A percentile compares a stretch with the other conserved stretches of the same genome.
Conservation (phyloP, 192 early-diverging fungal species). For the Podila epicladia region DNA sequence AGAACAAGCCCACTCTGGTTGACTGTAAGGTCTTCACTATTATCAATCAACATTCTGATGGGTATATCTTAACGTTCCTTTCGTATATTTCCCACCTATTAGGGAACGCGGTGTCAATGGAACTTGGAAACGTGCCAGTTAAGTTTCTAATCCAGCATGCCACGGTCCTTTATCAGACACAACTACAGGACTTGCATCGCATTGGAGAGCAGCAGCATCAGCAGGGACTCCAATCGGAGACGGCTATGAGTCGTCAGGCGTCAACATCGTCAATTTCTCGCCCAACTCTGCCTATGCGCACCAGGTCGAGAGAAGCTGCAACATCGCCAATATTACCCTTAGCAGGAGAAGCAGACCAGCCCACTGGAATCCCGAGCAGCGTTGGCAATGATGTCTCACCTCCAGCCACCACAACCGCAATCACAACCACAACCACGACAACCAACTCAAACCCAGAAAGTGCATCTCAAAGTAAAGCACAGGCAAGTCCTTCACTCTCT, state of each 20-base stretch:
- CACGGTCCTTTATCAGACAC: constrained; percentile 63
- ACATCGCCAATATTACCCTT: neutral
- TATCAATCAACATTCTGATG: too few relatives aligned
- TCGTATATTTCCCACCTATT: neutral
- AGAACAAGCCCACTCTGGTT: constrained; percentile 57
- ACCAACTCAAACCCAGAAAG: neutral
- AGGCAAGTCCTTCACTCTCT: constrained; percentile 42
- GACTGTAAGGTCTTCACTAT: constrained; percentile 55
- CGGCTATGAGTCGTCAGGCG: too few relatives aligned
- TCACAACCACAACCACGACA: neutral
- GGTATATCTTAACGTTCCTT: neutral
- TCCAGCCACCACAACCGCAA: constrained; percentile 3
- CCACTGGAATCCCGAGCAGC: neutral
- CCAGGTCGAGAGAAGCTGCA: neutral
- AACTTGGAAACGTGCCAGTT: constrained; percentile 59
- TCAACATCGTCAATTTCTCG: constrained; percentile 1
- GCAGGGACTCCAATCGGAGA: neutral
- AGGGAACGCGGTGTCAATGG: constrained; percentile 63
- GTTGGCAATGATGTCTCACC: neutral
- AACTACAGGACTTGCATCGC: constrained; percentile 55
- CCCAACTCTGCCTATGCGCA: neutral
- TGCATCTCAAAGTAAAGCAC: constrained; percentile 4
- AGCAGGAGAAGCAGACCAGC: neutral
- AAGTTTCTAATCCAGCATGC: constrained; percentile 64
- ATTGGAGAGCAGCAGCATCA: constrained; percentile 36